Percentiles rank a stretch among this genome's conserved stretches.
Conservation (phyloP, 345 rosid genomes). For the rapeseed (Brassica napus) region DNA sequence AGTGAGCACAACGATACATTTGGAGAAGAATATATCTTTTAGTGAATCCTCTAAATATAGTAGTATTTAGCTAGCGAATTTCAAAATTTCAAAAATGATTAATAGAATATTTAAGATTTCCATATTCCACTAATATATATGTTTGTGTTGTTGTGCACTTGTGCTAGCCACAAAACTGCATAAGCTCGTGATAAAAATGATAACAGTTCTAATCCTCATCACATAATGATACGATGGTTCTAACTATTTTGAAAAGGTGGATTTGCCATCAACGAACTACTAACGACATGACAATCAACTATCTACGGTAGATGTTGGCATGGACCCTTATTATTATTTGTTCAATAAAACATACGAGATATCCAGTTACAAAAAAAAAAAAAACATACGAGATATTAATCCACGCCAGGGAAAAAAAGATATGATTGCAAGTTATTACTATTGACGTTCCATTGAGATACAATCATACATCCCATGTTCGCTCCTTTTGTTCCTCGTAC, state of each 20-base stretch:
- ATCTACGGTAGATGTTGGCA: neutral
- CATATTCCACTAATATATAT: neutral
- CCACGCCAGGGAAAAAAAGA: neutral
- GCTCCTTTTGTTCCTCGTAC: slow-evolving; percentile 27
- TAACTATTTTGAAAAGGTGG: neutral
- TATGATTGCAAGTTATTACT: neutral
- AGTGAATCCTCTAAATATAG: neutral
- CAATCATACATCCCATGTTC: slow-evolving; percentile 8
- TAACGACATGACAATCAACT: neutral
- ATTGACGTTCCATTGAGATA: slow-evolving; percentile 1
- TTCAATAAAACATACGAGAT: neutral
- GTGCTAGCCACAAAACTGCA: neutral
- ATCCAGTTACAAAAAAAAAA: neutral
- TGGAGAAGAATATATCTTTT: neutral
- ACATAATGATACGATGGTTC: neutral
- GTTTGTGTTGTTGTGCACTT: neutral
- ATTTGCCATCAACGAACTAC: neutral
- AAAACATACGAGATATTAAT: neutral
- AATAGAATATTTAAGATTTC: neutral
- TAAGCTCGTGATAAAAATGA: neutral
- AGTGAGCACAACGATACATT: neutral
- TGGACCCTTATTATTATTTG: neutral
- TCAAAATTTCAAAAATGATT: neutral
- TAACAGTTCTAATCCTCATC: neutral
- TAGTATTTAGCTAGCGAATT: neutral